Base-by-base conservation (phyloP, 2,329 filamentous ascomycete genomes). In the Aspergillus texensis region DNA sequence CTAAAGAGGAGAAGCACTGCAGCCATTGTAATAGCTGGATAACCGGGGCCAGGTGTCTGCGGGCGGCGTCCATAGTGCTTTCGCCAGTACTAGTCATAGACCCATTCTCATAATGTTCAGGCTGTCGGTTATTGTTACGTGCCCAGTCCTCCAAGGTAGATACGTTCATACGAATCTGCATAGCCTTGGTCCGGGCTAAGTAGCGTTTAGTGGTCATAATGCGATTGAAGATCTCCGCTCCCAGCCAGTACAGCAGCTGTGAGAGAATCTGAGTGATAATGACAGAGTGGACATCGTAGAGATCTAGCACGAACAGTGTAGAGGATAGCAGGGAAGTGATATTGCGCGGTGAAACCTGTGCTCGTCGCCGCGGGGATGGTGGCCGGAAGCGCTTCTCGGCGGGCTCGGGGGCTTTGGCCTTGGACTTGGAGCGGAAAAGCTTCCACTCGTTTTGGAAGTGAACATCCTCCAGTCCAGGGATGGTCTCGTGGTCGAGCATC, bases 111-210 rank as follows among this genome's bases (percentile, higher is more conserved):
- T 93, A 98, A 78, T 98, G 94, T 74, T 98, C 95, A 1, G 95
- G 93, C 70, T 96, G 90, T 32, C 95, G 88, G 75, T 97, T 98
- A 79, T 99, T 99, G 19, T 88, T 86, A 34, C 94, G 87, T 1
- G 95, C 94, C 95, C 95, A 99, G 74, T 99, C 95, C 77, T 99
- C 95, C 24, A 99, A 82, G 9, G 89, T 90, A 0, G 95, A 98
- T 8, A 99, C 89, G 75, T 99, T 99, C 94, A 99, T 98, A 69
- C 95, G 92, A 71, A 99, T 98, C 77, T 99, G 95, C 95, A 99
- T 99, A 4, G 95, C 95, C 78, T 99, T 99, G 21, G 95, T 99
- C 59, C 95, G 87, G 6, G 95, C 94, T 11, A 99, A 84, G 73
- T 97, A 99, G 76, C 94, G 94, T 68, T 93, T 88, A 73, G 96